Conservation (phyloP, 1,284 basidiomycete species). For the Tylopilus sp. region DNA sequence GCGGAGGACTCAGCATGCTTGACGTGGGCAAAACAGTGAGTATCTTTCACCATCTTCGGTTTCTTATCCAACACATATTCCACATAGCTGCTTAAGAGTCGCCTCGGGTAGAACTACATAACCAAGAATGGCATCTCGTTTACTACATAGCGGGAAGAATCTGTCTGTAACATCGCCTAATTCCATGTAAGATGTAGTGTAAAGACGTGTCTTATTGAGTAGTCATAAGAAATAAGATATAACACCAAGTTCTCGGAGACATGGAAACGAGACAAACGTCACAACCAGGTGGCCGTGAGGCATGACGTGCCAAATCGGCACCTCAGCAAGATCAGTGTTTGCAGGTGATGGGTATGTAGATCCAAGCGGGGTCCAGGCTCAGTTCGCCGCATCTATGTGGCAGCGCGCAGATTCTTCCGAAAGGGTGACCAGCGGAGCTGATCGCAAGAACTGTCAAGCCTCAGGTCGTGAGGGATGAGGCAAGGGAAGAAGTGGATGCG, state of each 20-base stretch:
- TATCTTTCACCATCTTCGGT: neutral
- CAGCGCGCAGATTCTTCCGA: neutral
- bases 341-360: neutral
- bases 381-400: neutral
- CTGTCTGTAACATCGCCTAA: neutral
- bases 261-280: neutral
- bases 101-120: conserved; percentile 42
- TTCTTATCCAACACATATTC: neutral
- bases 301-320: neutral
- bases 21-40: conserved; percentile 62
- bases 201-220: neutral
- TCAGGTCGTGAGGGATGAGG: neutral
- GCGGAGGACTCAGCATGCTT: conserved; percentile 71
- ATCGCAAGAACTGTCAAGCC: neutral
- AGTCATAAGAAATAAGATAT: neutral
- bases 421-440: neutral
- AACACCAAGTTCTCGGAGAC: neutral
- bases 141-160: neutral
- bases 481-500: neutral
- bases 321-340: neutral
- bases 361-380: neutral
- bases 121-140: neutral
- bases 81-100: conserved; percentile 46
- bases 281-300: neutral
- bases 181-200: neutral